Evolutionary conservation across 176 grass and related monocot species (phyloP).

Genomic region (Zoysia pacifica): DNA sequence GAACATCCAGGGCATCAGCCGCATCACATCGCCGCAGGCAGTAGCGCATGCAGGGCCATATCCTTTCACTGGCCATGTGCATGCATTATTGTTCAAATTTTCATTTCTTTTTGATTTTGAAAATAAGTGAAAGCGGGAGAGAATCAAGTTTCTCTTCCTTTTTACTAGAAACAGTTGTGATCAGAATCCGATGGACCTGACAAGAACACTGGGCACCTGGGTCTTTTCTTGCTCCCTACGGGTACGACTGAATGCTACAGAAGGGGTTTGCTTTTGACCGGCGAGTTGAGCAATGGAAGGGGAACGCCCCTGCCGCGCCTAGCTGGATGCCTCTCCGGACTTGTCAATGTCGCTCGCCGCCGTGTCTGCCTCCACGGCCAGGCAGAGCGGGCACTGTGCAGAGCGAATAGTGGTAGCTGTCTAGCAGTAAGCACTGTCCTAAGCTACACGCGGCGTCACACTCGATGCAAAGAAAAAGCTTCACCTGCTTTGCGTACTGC

Average conservation of each 20-base stretch:
- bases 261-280: constrained; percentile 50
- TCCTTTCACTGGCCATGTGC: too few relatives aligned
- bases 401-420: neutral
- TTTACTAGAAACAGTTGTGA: neutral
- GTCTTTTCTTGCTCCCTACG: constrained; percentile 42
- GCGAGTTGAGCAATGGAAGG: neutral
- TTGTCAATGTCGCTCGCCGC: constrained; percentile 4
- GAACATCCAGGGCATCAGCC: too few relatives aligned
- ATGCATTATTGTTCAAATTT: too few relatives aligned
- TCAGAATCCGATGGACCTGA: constrained; percentile 49
- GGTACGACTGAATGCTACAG: constrained; percentile 8
- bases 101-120: neutral
- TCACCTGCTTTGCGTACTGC: neutral
- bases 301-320: neutral
- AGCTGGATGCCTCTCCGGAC: neutral
- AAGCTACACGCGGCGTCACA: neutral
- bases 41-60: too few relatives aligned
- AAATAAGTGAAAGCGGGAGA: neutral
- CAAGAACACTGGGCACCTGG: constrained; percentile 31
- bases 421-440: constrained; percentile 1
- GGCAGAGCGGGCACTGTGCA: neutral
- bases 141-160: too few relatives aligned
- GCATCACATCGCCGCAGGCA: too few relatives aligned
- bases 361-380: constrained; percentile 5
- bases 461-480: constrained; percentile 8